phyloP scores from a whole-genome alignment of 192 early-diverging fungal genomes.

The Coemansia sp. region DNA sequence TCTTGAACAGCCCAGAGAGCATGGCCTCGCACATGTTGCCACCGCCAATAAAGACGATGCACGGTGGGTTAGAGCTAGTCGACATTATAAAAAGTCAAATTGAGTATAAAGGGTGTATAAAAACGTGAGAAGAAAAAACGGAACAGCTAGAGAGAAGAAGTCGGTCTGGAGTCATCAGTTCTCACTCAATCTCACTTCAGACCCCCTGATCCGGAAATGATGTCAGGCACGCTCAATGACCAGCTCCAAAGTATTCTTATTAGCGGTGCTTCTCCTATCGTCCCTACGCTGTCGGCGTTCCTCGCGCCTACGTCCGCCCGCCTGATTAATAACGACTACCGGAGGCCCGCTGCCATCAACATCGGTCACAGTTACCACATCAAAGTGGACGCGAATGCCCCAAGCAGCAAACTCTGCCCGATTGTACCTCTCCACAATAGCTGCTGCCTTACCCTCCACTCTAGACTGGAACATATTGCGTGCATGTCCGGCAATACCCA shows the following conservation, averaged over 20 bases:
- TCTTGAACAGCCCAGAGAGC: slow-evolving; percentile 81
- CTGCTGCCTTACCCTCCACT: slow-evolving; percentile 17
- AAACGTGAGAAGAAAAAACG: background rate
- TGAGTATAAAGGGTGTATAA: background rate
- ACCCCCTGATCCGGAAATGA: slow-evolving; percentile 10
- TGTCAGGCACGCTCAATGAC: slow-evolving; percentile 3
- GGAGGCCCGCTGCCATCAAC: background rate
- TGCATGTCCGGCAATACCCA: slow-evolving; percentile 23
- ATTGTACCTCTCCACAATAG: slow-evolving; percentile 35
- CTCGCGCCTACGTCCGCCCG: background rate
- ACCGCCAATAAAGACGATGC: slow-evolving; percentile 80
- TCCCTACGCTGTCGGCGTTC: background rate
- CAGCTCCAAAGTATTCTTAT: slow-evolving; percentile 1
- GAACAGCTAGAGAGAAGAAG: background rate
- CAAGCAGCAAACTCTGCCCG: slow-evolving; percentile 22
- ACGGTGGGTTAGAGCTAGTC: slow-evolving; percentile 13
- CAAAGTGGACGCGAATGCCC: slow-evolving; percentile 23
- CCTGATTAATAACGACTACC: background rate
- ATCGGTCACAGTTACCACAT: background rate
- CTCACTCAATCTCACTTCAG: background rate
- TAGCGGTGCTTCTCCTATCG: background rate
- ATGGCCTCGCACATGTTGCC: slow-evolving; percentile 97
- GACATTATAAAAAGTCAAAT: background rate
- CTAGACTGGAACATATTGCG: slow-evolving; percentile 22
- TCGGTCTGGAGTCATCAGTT: background rate